A percentile compares a stretch with the other conserved stretches of the same genome.
These are phyloP conservation scores for Pythium apleroticum DNA, from an alignment of 352 stramenopile species.

Conservation along the genomic window DNA sequence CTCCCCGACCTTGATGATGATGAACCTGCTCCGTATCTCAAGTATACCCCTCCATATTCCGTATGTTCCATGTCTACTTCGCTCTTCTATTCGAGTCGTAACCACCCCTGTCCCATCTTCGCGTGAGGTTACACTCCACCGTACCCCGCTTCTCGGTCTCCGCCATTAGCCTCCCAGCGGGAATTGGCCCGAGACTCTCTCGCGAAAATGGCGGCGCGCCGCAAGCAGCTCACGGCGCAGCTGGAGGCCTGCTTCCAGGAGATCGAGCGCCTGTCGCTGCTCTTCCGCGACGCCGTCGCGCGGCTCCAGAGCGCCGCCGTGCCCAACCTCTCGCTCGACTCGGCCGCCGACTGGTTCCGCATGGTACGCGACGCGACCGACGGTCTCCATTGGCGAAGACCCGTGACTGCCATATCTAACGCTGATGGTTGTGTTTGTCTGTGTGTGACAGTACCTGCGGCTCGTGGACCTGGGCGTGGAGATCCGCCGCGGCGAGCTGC, in stretches of 20 bases:
- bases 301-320: conserved; percentile 38
- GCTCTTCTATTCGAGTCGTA: conserved; percentile 19
- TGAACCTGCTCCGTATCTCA: too few relatives aligned
- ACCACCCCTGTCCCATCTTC: conserved; percentile 2
- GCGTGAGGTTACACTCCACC: background rate
- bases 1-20: too few relatives aligned
- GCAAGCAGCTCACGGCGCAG: conserved; percentile 44
- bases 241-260: conserved; percentile 47
- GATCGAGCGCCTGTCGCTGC: conserved; percentile 42
- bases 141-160: background rate
- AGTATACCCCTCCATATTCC: conserved; percentile 6
- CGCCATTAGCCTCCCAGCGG: background rate
- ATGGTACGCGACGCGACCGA: too few relatives aligned
- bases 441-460: conserved; percentile 68
- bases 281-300: conserved; percentile 44
- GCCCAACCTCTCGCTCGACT: conserved; percentile 39
- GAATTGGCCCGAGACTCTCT: background rate
- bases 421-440: too few relatives aligned
- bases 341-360: conserved; percentile 56
- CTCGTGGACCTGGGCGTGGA: conserved; percentile 63
- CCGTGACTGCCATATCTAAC: too few relatives aligned
- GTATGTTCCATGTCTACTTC: conserved; percentile 8
- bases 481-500: conserved; percentile 72
- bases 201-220: conserved; percentile 11
- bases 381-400: too few relatives aligned